Evolutionary conservation across 1,284 basidiomycete species (phyloP).

Genomic region (Xerocomus minutiporus): DNA sequence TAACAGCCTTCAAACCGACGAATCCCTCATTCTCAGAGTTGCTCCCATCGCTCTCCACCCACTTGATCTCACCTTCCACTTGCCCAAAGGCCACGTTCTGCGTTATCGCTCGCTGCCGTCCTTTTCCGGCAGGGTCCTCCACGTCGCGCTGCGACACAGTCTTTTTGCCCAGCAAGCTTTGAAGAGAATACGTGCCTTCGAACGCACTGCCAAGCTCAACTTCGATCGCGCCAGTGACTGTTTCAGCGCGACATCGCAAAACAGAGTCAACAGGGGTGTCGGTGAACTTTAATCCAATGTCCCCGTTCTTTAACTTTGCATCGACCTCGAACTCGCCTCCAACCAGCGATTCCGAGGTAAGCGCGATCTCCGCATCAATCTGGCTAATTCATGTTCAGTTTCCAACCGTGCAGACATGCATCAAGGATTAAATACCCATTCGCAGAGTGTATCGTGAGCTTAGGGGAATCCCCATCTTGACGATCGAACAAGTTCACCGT

Average conservation of each 20-base stretch:
- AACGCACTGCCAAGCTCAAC: slow-evolving; percentile 38
- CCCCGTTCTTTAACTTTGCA: slow-evolving; percentile 27
- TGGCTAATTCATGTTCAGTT: slow-evolving; percentile 24
- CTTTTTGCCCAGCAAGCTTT: slow-evolving; percentile 23
- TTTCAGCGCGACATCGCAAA: slow-evolving; percentile 33
- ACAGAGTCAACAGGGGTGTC: slow-evolving; percentile 38
- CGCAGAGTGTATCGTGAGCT: slow-evolving; percentile 29
- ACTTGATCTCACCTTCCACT: slow-evolving; percentile 21
- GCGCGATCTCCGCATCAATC: slow-evolving; percentile 29
- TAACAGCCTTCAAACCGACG: slow-evolving; percentile 19
- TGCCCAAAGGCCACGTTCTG: slow-evolving; percentile 1
- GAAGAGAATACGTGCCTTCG: slow-evolving; percentile 41
- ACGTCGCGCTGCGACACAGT: slow-evolving; percentile 20
- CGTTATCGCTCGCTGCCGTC: slow-evolving; percentile 31
- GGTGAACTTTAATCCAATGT: slow-evolving; percentile 32
- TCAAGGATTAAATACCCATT: slow-evolving; percentile 36
- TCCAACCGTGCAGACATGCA: background rate
- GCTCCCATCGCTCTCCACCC: slow-evolving; percentile 23
- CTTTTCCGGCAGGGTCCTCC: slow-evolving; percentile 40
- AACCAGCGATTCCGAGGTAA: slow-evolving; percentile 22
- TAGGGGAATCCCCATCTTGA: slow-evolving; percentile 20
- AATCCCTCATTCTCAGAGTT: slow-evolving; percentile 14
- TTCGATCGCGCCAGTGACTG: slow-evolving; percentile 31
- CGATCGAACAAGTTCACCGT: slow-evolving; percentile 35
- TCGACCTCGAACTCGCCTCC: slow-evolving; percentile 38